These are phyloP conservation scores for Solanum hybrid DNA, from an alignment of 305 asterid genomes.

Conservation along the genomic window DNA sequence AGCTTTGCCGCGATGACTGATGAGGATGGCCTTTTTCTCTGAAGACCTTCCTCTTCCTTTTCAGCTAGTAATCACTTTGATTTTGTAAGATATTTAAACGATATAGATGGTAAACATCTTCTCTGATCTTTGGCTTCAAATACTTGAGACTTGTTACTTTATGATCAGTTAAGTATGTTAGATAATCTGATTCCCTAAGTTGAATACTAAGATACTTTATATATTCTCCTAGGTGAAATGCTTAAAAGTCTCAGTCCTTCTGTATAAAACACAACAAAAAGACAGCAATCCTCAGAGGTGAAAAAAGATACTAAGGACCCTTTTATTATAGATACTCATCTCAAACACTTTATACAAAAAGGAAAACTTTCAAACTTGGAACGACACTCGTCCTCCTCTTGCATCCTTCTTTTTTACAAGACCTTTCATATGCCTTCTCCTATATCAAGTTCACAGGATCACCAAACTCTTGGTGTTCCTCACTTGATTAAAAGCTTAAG, in stretches of 20 bases:
- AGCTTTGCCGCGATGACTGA: background rate
- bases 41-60: background rate
- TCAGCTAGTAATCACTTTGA: background rate
- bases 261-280: background rate
- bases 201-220: background rate
- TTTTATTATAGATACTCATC: background rate
- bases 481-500: background rate
- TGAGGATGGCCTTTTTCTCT: background rate
- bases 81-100: background rate
- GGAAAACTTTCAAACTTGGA: background rate
- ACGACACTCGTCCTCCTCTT: background rate
- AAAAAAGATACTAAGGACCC: background rate
- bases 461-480: slow-evolving; percentile 5
- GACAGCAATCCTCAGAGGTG: background rate
- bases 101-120: background rate
- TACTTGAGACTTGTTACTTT: background rate
- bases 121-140: background rate
- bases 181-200: background rate
- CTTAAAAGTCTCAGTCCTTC: background rate
- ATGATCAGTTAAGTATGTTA: too few species aligned
- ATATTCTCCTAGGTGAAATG: background rate
- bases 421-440: background rate
- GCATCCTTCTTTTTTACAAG: background rate
- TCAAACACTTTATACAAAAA: background rate
- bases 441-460: slow-evolving; percentile 13